Base-by-base conservation (phyloP, 176 grass and related monocot species). In the Juncus inflexus region DNA sequence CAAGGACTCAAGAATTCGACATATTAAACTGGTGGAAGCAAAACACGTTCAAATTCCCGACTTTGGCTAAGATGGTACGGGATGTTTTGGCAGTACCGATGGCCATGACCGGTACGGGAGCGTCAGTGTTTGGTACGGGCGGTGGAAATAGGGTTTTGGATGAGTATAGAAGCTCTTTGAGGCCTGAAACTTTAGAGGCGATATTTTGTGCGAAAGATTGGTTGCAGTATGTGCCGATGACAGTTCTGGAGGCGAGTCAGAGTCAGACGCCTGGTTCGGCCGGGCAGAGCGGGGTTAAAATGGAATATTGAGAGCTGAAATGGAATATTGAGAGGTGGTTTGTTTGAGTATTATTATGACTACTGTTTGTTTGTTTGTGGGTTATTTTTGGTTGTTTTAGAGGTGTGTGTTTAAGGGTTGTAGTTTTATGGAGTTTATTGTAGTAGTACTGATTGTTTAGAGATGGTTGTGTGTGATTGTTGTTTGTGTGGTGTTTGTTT, bases 161-260 rank as follows among this genome's bases (percentile, higher is more conserved):
- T 5, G 74, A 86, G 50, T 78, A 86, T 63, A 64, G 65, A 15
- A 86, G 78, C 42, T 81, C 74, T 40, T 40, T 86, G 78, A 40
- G 42, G 2, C 83, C 83, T 65, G 64, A 81, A 66, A 74, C 74
- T 1, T 39, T 81, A 40, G 52, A 86, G 68, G 83, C 78, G 8
- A 60, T 81, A 3, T 70, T 81, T 58, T 81, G 83, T 35, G 36
- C 69, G 16, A 86, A 86, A 28, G 74, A 81, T 64, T 81, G 83
- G 83, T 57, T 81, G 13, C 83, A 50, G 58, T 77, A 56, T 66
- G 63, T 67, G 45, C 52, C 62, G 2, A 39, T 42, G 45, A 10
- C 52, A 12, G 57, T 64, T 40, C 2, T n/a, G 28, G 50, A 76
- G 38, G 42, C 76, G 15, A 16, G 50, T 47, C 43, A 47, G 15